Evolutionary conservation across 768 basidiomycete genomes (phyloP).

Genomic region (Boletus vermiculosoides): DNA sequence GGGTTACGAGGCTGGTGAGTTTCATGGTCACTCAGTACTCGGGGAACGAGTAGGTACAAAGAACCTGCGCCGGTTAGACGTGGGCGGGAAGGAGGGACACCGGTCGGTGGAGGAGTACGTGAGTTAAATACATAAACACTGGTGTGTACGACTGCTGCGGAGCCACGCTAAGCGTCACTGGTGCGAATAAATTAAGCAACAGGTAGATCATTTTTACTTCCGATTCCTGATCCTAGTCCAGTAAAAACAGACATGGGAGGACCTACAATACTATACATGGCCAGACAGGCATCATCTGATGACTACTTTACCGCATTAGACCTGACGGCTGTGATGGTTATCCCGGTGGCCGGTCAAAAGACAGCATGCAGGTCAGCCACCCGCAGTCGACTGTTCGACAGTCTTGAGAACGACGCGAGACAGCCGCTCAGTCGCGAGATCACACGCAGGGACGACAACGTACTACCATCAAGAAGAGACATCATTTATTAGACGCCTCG

Average conservation of each 20-base stretch:
- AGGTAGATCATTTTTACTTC: neutral
- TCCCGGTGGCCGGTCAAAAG: no score
- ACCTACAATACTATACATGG: neutral
- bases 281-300: neutral
- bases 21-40: constrained; percentile 19
- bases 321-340: neutral
- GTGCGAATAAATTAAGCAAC: constrained; percentile 10
- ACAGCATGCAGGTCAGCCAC: neutral
- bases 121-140: neutral
- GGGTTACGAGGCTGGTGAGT: neutral
- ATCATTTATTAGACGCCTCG: neutral
- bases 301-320: neutral
- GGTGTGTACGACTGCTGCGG: constrained; percentile 10
- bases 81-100: no score
- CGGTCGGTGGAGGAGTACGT: neutral
- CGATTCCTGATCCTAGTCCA: no score
- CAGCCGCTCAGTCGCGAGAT: neutral
- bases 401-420: neutral
- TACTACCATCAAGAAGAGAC: neutral
- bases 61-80: no score
- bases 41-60: no score
- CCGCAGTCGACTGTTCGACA: neutral
- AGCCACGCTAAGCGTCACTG: neutral
- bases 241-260: no score
- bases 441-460: neutral